Evolutionary conservation across 2,329 filamentous ascomycete species (phyloP).

Genomic region (Claviceps monticola): DNA sequence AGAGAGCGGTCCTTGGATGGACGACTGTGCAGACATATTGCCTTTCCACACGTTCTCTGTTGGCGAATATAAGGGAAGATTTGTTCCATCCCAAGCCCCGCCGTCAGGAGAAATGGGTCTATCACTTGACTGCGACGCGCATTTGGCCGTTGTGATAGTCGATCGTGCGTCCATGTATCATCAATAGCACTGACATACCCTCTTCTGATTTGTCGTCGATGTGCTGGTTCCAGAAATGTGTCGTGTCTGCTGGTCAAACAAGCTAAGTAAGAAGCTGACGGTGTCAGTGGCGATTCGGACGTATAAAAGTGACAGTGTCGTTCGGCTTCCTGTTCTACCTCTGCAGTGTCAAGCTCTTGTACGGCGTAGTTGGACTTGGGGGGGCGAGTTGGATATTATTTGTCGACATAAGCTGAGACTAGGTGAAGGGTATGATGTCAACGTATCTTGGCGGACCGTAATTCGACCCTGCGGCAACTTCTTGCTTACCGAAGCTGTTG

Average conservation of each 20-base stretch:
- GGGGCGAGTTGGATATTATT: background rate
- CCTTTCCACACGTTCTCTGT: conserved; percentile 18
- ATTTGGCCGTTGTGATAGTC: conserved; percentile 26
- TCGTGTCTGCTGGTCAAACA: background rate
- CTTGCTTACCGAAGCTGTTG: conserved; percentile 15
- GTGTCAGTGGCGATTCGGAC: background rate
- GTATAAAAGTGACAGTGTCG: background rate
- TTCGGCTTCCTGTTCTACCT: background rate
- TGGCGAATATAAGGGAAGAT: conserved; percentile 19
- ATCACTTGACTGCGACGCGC: conserved; percentile 32
- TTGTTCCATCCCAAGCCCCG: conserved; percentile 14
- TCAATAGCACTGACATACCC: conserved; percentile 29
- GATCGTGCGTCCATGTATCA: conserved; percentile 34
- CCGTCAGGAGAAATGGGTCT: conserved; percentile 32
- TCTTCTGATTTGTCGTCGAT: background rate
- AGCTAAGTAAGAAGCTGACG: background rate
- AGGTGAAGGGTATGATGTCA: background rate
- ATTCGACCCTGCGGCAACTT: conserved; percentile 14
- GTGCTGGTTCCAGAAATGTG: background rate
- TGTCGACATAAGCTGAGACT: conserved; percentile 4
- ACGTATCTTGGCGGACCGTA: background rate
- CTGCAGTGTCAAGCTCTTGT: background rate
- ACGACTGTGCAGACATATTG: conserved; percentile 13
- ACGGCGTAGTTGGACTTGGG: background rate
- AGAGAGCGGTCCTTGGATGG: conserved; percentile 35